Evolutionary conservation across 2,329 filamentous ascomycete genomes (phyloP), one percentile per base, ranked within the genome.

Genomic region (Teratosphaeria gauchensis): DNA sequence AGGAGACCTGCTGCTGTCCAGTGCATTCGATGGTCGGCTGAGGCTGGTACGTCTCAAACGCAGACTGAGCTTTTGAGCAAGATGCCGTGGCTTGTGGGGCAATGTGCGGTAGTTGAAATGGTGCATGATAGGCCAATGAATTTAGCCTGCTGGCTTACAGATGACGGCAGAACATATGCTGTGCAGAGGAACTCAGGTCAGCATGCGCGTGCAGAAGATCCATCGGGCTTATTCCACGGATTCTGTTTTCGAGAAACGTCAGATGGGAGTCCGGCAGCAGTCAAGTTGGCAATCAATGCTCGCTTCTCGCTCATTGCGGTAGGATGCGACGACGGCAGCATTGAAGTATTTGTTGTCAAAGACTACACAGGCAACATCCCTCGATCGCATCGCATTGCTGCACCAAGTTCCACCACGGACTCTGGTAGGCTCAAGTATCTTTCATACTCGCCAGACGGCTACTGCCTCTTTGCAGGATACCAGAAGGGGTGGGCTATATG

Each of bases 121-220:
- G 87, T 92, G 1, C 86, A 95, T 71, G 94, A 99, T 72, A 84
- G 92, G 61, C 92, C 94, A 0, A 99, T 99, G 92, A 96, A 95
- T 68, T 79, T 99, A 12, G 86, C 89, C 9, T 90, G 92, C 9
- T 99, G 94, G 94, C 84, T 96, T 58, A 94, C 90, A 4, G 88
- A 80, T 67, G 91, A 95, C 67, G 94, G 94, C 6, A 85, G 85
- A 71, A 91, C 87, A 1, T 97, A 95, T 74, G 92, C 92, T 19
- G 92, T 97, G 28, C 94, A 97, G 73, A 84, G 90, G 60, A 70
- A 80, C 16, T 66, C 72, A 11, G 78, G 73, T 7, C 65, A 70
- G 4, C 58, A 57, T 51, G 31, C 51, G 16, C 60, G 54, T 62
- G 71, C 48, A 1, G 76, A 78, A 16, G 71, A 77, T 32, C 73